Evolutionary conservation across 805 yeast species (phyloP).

Genomic region (Yarrowia porcina): DNA sequence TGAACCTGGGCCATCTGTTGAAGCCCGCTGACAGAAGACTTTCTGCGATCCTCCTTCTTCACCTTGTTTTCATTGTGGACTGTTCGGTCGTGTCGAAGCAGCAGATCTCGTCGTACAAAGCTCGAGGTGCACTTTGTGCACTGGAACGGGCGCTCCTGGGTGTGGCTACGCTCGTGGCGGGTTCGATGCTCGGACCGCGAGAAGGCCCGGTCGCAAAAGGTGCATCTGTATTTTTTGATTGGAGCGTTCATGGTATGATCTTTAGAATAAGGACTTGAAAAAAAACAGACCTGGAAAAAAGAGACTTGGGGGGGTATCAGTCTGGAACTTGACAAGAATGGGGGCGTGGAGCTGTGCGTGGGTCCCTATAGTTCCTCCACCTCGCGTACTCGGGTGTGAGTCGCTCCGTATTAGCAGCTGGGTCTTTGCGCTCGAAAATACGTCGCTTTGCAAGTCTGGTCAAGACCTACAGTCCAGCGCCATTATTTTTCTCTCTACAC

Average conservation of each 20-base stretch:
- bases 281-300: background rate
- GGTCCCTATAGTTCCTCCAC: constrained; percentile 2
- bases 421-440: background rate
- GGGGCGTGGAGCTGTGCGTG: no score
- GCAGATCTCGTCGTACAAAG: constrained; percentile 72
- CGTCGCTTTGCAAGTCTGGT: constrained; percentile 10
- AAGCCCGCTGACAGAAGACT: background rate
- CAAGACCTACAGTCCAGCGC: background rate
- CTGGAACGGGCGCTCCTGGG: constrained; percentile 75
- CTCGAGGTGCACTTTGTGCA: constrained; percentile 67
- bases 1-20: background rate
- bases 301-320: constrained; percentile 12
- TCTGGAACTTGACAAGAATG: no score
- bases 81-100: constrained; percentile 74
- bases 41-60: constrained; percentile 13
- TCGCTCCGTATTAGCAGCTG: constrained; percentile 3
- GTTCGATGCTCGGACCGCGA: constrained; percentile 76
- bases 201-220: constrained; percentile 75
- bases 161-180: constrained; percentile 76
- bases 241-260: constrained; percentile 21
- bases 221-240: constrained; percentile 65
- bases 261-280: background rate
- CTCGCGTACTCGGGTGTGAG: constrained; percentile 6
- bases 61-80: constrained; percentile 48
- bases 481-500: background rate